phyloP scores from a whole-genome alignment of 2,329 filamentous ascomycete genomes.

The Penicillium sp. region DNA sequence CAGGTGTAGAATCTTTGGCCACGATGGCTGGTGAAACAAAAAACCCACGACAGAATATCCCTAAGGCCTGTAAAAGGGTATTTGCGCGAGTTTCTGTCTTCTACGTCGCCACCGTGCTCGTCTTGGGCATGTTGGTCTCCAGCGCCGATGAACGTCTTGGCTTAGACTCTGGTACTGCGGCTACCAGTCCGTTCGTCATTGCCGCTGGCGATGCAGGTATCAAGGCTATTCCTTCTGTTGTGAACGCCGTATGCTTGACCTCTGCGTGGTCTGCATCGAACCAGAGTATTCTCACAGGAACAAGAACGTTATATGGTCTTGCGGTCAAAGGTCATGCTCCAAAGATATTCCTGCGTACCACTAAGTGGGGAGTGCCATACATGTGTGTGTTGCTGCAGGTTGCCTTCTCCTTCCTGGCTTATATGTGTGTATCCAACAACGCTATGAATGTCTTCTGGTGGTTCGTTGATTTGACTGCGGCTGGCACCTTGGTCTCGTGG shows the following conservation, averaged over 20 bases:
- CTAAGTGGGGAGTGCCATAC: slow-evolving; percentile 44
- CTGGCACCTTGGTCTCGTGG: slow-evolving; percentile 64
- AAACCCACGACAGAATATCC: slow-evolving; percentile 54
- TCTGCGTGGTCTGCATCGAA: slow-evolving; percentile 70
- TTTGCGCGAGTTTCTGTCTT: slow-evolving; percentile 58
- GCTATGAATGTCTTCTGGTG: slow-evolving; percentile 65
- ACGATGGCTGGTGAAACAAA: slow-evolving; percentile 56
- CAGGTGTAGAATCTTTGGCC: slow-evolving; percentile 50
- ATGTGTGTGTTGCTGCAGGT: slow-evolving; percentile 43
- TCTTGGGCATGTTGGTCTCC: slow-evolving; percentile 61
- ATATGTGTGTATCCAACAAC: slow-evolving; percentile 45
- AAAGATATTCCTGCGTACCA: slow-evolving; percentile 44
- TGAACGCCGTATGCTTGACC: slow-evolving; percentile 74
- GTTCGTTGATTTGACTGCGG: slow-evolving; percentile 61
- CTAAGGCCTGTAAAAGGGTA: slow-evolving; percentile 54
- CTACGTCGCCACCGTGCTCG: slow-evolving; percentile 56
- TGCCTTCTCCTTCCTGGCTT: slow-evolving; percentile 45
- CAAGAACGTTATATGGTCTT: slow-evolving; percentile 51
- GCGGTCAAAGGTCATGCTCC: slow-evolving; percentile 53
- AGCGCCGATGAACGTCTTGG: slow-evolving; percentile 45
- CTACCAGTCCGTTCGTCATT: slow-evolving; percentile 63
- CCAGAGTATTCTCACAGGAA: slow-evolving; percentile 58
- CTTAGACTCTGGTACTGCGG: slow-evolving; percentile 29
- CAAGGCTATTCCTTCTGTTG: slow-evolving; percentile 64
- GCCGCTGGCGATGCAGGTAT: slow-evolving; percentile 68